Evolutionary conservation across 2,329 filamentous ascomycete species (phyloP), one percentile per base, ranked within the genome.

Genomic region (Epichloe uncinata): DNA sequence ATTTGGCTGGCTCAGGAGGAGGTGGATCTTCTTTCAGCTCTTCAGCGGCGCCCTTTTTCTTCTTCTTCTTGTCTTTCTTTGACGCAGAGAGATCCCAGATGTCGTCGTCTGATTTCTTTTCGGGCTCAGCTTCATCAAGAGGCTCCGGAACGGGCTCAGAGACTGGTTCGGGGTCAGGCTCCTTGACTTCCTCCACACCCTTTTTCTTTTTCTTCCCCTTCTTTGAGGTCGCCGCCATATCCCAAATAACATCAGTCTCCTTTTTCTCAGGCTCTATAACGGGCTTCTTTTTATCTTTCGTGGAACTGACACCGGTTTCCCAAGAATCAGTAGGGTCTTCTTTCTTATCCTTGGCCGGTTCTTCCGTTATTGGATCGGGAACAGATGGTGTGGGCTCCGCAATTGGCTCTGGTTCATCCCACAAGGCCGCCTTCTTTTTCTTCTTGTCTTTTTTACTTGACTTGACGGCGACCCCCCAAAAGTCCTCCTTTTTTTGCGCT

Each of bases 361-460:
- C 54, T 37, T 51, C 42, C 1, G 34, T 61, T 56, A 40, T 57
- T 30, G 1, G 26, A 30, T 30, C 26, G 7, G 26, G 26, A 8
- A 30, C 26, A 30, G 26, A 3, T 30, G 26, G 26, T 30, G 26
- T 30, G 26, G 7, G 26, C 26, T 30, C 26, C 26, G 26, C 26
- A 30, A 30, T 30, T 30, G 26, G 7, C 7, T 30, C 26, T 30
- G 26, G 2, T 30, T 30, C 26, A 30, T 9, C 7, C 26, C 7
- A 30, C 26, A 30, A 9, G 26, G 26, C 26, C 26, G 26, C 26
- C 26, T 30, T 30, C 26, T 55, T 44, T 44, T 63, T 59, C 54
- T 63, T 60, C 52, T 58, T 58, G n/a, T 60, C 60, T 44, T 60
- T 63, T 63, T 65, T 67, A n/a, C 50, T 51, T 30, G 58, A 52